Conservation (phyloP, 1,139 yeast genomes). For the Geotrichum cucujoidarum region DNA sequence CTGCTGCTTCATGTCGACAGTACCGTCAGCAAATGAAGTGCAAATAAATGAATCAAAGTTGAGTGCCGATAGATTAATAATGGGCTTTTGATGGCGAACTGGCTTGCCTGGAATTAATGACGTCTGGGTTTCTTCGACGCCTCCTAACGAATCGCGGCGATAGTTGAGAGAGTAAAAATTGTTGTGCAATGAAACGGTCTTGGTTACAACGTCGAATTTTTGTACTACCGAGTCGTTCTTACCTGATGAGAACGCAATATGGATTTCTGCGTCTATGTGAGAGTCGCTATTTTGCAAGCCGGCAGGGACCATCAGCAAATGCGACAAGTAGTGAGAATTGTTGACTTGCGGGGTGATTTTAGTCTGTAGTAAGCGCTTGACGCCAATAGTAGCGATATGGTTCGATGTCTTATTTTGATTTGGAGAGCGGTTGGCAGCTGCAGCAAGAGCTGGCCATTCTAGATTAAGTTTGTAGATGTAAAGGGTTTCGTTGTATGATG, state of each 20-base stretch:
- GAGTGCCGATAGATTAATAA: constrained; percentile 23
- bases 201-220: constrained; percentile 26
- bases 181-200: constrained; percentile 35
- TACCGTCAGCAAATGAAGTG: constrained; percentile 26
- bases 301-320: constrained; percentile 30
- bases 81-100: constrained; percentile 9
- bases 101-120: constrained; percentile 10
- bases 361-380: constrained; percentile 14
- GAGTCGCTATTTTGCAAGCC: constrained; percentile 29
- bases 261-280: constrained; percentile 40
- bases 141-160: constrained; percentile 18
- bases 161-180: constrained; percentile 28
- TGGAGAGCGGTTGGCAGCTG: constrained; percentile 14
- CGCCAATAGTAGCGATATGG: constrained; percentile 14
- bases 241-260: constrained; percentile 33
- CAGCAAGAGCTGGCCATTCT: constrained; percentile 51
- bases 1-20: constrained; percentile 25
- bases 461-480: constrained; percentile 47
- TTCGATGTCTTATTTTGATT: constrained; percentile 11
- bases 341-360: constrained; percentile 16
- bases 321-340: constrained; percentile 26
- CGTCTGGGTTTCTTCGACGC: constrained; percentile 12
- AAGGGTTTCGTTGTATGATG: constrained; percentile 41
- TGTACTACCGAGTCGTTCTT: constrained; percentile 24
- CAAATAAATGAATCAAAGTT: constrained; percentile 26